Conservation (phyloP, 169 alveolate genomes). For the Plasmodium gallinaceum region DNA sequence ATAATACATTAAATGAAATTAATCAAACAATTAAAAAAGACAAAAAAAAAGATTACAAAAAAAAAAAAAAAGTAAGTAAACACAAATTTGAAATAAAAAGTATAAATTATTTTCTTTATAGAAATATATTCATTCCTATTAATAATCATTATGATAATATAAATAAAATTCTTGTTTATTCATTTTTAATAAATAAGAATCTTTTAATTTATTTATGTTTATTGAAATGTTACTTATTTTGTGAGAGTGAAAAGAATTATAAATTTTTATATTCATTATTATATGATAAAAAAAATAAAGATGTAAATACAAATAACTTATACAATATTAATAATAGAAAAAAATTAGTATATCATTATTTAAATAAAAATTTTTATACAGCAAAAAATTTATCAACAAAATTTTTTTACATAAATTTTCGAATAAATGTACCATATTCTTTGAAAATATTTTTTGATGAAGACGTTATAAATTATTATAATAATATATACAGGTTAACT, state of each 20-base stretch:
- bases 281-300: slow-evolving; percentile 6
- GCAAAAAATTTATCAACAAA: slow-evolving; percentile 4
- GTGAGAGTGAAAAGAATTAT: slow-evolving; percentile 16
- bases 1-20: neutral
- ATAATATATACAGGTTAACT: slow-evolving; percentile 11
- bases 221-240: slow-evolving; percentile 26
- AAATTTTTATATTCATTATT: neutral
- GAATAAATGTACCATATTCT: neutral
- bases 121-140: slow-evolving; percentile 36
- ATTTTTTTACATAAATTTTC: slow-evolving; percentile 24
- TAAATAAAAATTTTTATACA: neutral
- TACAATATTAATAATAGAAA: neutral
- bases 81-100: slow-evolving; percentile 10
- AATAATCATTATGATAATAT: slow-evolving; percentile 30
- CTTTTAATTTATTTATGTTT: slow-evolving; percentile 20
- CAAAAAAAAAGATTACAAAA: neutral
- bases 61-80: neutral
- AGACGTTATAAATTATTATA: slow-evolving; percentile 13
- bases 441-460: slow-evolving; percentile 36
- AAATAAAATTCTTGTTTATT: slow-evolving; percentile 19
- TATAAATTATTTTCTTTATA: slow-evolving; percentile 32
- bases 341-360: neutral
- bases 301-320: neutral
- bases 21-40: neutral
- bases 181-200: slow-evolving; percentile 27